Evolutionary conservation across 305 asterid species (phyloP), one percentile per base, ranked within the genome.

Genomic region (Fraxinus angustifolia): DNA sequence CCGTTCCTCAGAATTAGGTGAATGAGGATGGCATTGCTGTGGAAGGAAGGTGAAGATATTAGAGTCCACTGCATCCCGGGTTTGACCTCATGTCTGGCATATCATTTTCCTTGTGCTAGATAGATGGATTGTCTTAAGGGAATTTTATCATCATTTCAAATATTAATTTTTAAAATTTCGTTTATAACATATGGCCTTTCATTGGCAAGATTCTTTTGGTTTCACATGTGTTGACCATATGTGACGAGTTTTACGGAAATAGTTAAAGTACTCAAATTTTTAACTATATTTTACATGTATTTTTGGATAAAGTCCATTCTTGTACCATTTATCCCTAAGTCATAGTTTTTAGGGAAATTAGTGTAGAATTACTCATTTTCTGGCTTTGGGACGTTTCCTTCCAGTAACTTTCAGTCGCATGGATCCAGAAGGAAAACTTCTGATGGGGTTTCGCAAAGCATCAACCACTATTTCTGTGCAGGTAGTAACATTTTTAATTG

Each of bases 391-490:
- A 62, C 70, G 30, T 85, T 8, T 82, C 81, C 76, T 90, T 83
- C 73, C 97, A 95, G 99, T 95, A 78, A 95, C 94, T 36, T 95
- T 95, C 89, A 95, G 99, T 79, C 99, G 98, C 76, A 93, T 95
- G 97, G 98, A 95, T 85, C 98, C 99, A 10, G 98, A 88, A 85
- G 97, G 97, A 81, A 95, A 93, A 86, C 97, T 95, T 79, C 85
- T 95, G 82, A 93, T 95, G 98, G 98, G 99, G 78, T 95, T 90
- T 81, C 90, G 99, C 23, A 95, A 93, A 89, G 98, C 99, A 85
- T 88, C 97, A 78, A 84, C 42, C 78, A 81, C 68, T 82, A 82
- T 84, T 78, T 79, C 90, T 16, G 70, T 83, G 82, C 95, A 91
- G 94, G 96, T 92, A 82, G 60, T 16, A 50, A 60, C 11, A 7